These are phyloP conservation scores for Penicillium canescens DNA, from an alignment of 495 filamentous ascomycete species.

Conservation along the genomic window DNA sequence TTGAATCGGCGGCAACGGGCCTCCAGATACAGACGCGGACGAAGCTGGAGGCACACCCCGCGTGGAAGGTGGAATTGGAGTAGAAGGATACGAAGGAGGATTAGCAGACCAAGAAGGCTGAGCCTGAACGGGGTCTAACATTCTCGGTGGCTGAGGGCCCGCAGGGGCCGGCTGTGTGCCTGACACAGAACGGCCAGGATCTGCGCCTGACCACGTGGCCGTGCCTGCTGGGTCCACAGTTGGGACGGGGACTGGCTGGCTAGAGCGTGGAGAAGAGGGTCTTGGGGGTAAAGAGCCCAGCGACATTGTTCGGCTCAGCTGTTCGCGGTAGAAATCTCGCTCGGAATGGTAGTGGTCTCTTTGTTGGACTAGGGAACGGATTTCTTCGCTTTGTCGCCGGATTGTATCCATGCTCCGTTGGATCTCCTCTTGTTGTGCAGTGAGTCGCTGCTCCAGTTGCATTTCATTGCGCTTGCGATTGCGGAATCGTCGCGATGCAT, in stretches of 20 bases:
- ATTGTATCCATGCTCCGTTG: slow-evolving; percentile 56
- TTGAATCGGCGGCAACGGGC: slow-evolving; percentile 22
- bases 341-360: slow-evolving; percentile 59
- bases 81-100: slow-evolving; percentile 19
- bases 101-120: slow-evolving; percentile 23
- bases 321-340: slow-evolving; percentile 67
- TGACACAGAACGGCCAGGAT: slow-evolving; percentile 7
- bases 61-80: slow-evolving; percentile 1
- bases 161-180: background rate
- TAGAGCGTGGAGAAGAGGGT: slow-evolving; percentile 40
- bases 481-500: slow-evolving; percentile 86
- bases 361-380: slow-evolving; percentile 54
- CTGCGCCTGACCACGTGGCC: slow-evolving; percentile 11
- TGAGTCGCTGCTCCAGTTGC: slow-evolving; percentile 62
- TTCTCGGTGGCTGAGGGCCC: slow-evolving; percentile 1
- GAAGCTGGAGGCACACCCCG: slow-evolving; percentile 6
- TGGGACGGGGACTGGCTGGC: slow-evolving; percentile 6
- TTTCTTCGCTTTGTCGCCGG: slow-evolving; percentile 58
- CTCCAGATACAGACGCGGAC: slow-evolving; percentile 19
- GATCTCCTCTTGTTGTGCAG: slow-evolving; percentile 57
- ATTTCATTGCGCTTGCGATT: slow-evolving; percentile 87
- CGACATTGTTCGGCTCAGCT: slow-evolving; percentile 53
- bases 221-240: slow-evolving; percentile 7
- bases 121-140: slow-evolving; percentile 13
- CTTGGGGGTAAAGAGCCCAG: slow-evolving; percentile 38